Evolutionary conservation across 176 grass and related monocot species (phyloP), one percentile per base, ranked within the genome.

Genomic region (Cocos nucifera): DNA sequence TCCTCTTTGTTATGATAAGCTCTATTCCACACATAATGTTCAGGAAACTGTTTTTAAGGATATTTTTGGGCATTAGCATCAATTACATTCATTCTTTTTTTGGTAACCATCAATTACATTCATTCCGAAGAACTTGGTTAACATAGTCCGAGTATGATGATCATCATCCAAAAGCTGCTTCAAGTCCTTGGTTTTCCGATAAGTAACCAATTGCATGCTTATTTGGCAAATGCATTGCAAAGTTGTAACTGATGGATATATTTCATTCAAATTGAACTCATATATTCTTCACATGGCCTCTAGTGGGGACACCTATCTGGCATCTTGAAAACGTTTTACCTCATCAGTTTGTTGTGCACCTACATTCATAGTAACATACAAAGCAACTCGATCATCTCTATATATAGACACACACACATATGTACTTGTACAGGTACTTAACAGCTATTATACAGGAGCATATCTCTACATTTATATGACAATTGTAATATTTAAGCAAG

Each of bases 391-490:
- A 17, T 71, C 68, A 22, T 71, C 59, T 79, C 17, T 73, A 59
- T 32, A n/a, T n/a, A n/a, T n/a, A n/a, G n/a, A n/a, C n/a, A n/a
- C n/a, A n/a, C n/a, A n/a, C n/a, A n/a, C n/a, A n/a, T n/a, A 73
- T 32, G 14, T 73, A 79, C n/a, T 73, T 79, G 27, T 51, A 66
- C 0, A 79, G 16, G 4, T 79, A 79, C 29, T 71, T 79, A 6
- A 25, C 35, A 15, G 39, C 61, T 57, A 61, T 51, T n/a, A 73
- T 79, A 22, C 39, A 57, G 1, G 60, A 59, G 23, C 61, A 79
- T 17, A 65, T 17, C 2, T 79, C 77, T 15, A 79, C 61, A 3
- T 79, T 79, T 1, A 78, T 71, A 30, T 78, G 66, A 8, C 75
- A 78, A 17, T 78, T 79, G 22, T 58, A 71, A 3, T 0, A 15